Conservation (phyloP, 306 rosid species). For the Cicer cuneatum region DNA sequence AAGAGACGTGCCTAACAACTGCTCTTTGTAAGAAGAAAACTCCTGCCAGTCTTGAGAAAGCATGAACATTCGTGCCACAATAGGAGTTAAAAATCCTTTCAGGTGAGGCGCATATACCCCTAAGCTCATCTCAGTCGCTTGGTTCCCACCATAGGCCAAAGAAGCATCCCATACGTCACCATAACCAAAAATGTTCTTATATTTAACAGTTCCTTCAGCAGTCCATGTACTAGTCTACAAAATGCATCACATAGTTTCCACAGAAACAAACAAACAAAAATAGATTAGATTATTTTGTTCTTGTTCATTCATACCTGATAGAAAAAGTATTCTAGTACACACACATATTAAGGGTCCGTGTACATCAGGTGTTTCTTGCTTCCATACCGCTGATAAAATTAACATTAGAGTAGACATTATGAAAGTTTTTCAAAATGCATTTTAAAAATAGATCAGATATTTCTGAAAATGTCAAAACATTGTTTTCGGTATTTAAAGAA, state of each 20-base stretch:
- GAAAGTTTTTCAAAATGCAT: too few species aligned
- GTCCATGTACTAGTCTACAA: conserved; percentile 89
- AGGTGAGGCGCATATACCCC: conserved; percentile 81
- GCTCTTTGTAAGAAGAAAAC: conserved; percentile 83
- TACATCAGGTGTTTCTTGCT: too few species aligned
- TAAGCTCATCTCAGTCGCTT: conserved; percentile 77
- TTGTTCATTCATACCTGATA: conserved; percentile 6
- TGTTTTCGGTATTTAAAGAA: too few species aligned
- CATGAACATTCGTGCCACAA: conserved; percentile 69
- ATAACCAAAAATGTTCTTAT: conserved; percentile 83
- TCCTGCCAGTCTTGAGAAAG: conserved; percentile 91
- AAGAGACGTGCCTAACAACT: conserved; percentile 72
- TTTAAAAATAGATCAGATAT: too few species aligned
- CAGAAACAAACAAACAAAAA: conserved; percentile 9
- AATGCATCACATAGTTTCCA: conserved; percentile 47
- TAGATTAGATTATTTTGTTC: neutral
- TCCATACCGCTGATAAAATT: too few species aligned
- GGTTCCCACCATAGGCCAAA: conserved; percentile 82
- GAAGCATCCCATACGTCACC: conserved; percentile 96
- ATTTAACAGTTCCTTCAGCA: conserved; percentile 75
- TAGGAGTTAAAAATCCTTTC: conserved; percentile 65
- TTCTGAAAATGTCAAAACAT: too few species aligned
- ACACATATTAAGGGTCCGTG: too few species aligned
- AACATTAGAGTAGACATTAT: too few species aligned
- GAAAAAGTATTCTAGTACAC: neutral